Conservation (phyloP, 1,284 basidiomycete species). For the Sporisorium graminicola region DNA sequence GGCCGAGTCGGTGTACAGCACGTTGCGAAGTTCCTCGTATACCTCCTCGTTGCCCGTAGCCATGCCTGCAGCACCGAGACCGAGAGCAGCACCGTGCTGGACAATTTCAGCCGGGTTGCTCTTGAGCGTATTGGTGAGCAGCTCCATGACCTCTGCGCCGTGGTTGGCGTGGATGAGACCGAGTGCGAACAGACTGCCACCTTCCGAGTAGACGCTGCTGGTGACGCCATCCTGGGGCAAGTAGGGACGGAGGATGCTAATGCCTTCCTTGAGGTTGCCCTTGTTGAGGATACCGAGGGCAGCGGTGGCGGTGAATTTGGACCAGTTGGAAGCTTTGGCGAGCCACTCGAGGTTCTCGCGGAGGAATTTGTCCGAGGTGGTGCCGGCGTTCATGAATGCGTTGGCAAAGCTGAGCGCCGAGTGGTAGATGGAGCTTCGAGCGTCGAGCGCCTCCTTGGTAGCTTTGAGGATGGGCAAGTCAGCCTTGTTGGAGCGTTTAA, state of each 20-base stretch:
- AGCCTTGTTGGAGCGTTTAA: slow-evolving; percentile 66
- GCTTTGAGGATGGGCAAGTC: slow-evolving; percentile 67
- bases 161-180: slow-evolving; percentile 69
- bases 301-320: slow-evolving; percentile 69
- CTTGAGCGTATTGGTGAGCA: slow-evolving; percentile 66
- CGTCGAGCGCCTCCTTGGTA: slow-evolving; percentile 68
- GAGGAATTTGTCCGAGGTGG: slow-evolving; percentile 69
- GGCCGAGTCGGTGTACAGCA: slow-evolving; percentile 68
- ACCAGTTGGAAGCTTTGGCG: slow-evolving; percentile 69
- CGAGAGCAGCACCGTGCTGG: slow-evolving; percentile 69
- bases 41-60: slow-evolving; percentile 69
- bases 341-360: slow-evolving; percentile 70
- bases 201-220: slow-evolving; percentile 67
- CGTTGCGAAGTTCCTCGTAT: slow-evolving; percentile 68
- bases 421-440: slow-evolving; percentile 69
- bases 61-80: slow-evolving; percentile 69
- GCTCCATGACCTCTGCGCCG: slow-evolving; percentile 66
- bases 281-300: slow-evolving; percentile 69
- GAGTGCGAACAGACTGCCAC: slow-evolving; percentile 67
- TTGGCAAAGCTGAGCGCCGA: slow-evolving; percentile 69
- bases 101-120: slow-evolving; percentile 68
- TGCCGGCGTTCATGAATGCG: slow-evolving; percentile 69
- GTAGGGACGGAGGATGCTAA: slow-evolving; percentile 67
- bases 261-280: slow-evolving; percentile 67
- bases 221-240: slow-evolving; percentile 66